These are phyloP conservation scores for Xylaria bambusicola DNA, from an alignment of 495 filamentous ascomycete genomes.

Conservation along the genomic window DNA sequence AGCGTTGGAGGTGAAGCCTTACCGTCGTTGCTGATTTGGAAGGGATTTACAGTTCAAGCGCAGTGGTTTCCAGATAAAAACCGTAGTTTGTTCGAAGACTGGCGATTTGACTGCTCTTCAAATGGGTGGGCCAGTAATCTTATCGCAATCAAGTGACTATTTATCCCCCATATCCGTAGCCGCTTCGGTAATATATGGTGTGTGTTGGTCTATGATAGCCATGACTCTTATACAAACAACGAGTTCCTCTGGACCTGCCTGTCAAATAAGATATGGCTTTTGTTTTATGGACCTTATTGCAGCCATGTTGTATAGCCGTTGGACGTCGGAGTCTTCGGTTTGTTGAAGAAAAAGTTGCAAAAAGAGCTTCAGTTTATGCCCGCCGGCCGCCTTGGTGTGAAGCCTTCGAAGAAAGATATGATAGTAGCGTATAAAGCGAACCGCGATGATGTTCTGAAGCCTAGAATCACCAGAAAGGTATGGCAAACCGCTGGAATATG, in stretches of 20 bases:
- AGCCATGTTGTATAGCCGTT: background rate
- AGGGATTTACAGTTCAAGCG: background rate
- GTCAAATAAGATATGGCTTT: background rate
- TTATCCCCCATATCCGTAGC: background rate
- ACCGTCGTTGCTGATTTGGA: background rate
- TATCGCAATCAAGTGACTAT: background rate
- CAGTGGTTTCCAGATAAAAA: constrained; percentile 4
- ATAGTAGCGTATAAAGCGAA: background rate
- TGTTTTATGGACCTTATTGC: constrained; percentile 2
- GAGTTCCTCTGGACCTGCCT: background rate
- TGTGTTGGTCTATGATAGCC: constrained; percentile 1
- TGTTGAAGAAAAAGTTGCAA: background rate
- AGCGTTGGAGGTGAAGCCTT: background rate
- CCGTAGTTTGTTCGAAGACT: background rate
- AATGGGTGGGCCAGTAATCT: background rate
- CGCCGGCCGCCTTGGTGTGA: no score
- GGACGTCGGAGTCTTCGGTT: background rate
- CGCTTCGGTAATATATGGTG: background rate
- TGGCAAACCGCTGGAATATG: background rate
- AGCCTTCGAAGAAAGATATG: background rate
- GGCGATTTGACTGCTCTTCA: background rate
- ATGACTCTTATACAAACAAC: background rate
- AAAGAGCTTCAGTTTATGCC: no score
- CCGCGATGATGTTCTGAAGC: background rate
- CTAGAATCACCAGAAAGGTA: background rate